Base-by-base conservation (phyloP, 2,329 filamentous ascomycete genomes). In the Hypoxylon sp. region DNA sequence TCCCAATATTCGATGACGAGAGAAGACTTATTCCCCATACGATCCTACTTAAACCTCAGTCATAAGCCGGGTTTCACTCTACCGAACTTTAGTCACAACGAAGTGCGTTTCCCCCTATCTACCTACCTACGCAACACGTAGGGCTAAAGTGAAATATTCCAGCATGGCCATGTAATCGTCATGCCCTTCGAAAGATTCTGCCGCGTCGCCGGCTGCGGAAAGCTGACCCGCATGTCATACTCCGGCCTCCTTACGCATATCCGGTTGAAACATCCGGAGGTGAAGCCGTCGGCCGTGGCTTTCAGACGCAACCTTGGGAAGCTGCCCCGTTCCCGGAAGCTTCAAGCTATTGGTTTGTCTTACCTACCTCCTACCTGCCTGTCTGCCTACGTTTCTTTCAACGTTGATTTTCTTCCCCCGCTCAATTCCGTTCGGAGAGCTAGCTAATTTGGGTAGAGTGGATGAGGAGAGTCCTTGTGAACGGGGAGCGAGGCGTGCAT, bases 131-230 rank as follows among this genome's bases (percentile, higher is more conserved):
- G 24, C 24, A 11, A 10, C 8, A 13, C 13, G 24, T 24, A 21
- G 21, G 21, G 19, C 19, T 47, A 24, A 24, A n/a, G 8, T 13
- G 19, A 11, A 13, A 27, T 11, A 6, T 47, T 5, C 6, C 19
- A 47, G 44, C 8, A 27, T 24, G 19, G 44, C 44, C 11, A 24
- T 21, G 10, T 47, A 13, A 47, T 27, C 19, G 17, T 47, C 19
- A 21, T 47, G 19, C 44, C 44, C 10, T 47, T 24, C 19, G 44
- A 47, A 24, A 47, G 27, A 11, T 47, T 47, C 44, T 47, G 44
- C 13, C 44, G 19, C 44, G 19, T 47, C 44, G 44, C 24, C 13
- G 11, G 17, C 21, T 47, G 44, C 24, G 19, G 11, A 31, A 24
- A n/a, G 35, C 15, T 37, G 35, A 13, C 13, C 35, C 6, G 35